phyloP scores from a whole-genome alignment of 805 yeast species.

The Candida ulmi region DNA sequence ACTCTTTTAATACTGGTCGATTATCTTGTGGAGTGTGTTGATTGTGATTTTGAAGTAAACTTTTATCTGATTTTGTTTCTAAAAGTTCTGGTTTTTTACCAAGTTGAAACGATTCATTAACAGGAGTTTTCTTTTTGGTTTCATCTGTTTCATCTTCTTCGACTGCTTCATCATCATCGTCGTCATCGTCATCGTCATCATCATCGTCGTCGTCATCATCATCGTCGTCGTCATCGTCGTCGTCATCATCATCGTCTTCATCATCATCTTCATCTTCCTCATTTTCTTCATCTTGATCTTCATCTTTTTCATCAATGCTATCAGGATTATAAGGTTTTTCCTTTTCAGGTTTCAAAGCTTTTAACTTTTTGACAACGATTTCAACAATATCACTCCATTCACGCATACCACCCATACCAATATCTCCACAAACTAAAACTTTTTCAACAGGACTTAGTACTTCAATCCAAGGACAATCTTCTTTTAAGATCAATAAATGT shows the following conservation, averaged over 20 bases:
- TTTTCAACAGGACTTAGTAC: constrained; percentile 77
- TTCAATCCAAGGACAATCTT: constrained; percentile 72
- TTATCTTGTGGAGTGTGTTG: neutral
- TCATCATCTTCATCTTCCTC: constrained; percentile 35
- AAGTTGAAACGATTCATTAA: too few species aligned
- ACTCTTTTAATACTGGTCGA: constrained; percentile 2
- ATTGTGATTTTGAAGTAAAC: neutral
- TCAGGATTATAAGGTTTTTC: constrained; percentile 32
- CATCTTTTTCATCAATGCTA: constrained; percentile 42
- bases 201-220: constrained; percentile 37
- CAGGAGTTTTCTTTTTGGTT: neutral
- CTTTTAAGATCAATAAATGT: constrained; percentile 55
- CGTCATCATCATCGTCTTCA: constrained; percentile 33
- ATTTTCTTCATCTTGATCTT: constrained; percentile 35
- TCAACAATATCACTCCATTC: constrained; percentile 82
- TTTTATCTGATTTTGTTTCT: neutral
- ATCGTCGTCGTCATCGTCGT: constrained; percentile 34
- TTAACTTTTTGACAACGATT: constrained; percentile 33
- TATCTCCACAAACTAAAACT: constrained; percentile 75
- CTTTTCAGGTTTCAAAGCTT: constrained; percentile 9
- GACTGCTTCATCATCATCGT: constrained; percentile 5
- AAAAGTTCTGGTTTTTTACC: too few species aligned
- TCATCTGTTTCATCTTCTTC: constrained; percentile 3
- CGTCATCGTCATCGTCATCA: constrained; percentile 29
- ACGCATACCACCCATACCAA: constrained; percentile 91